Percentiles rank a stretch among this genome's conserved stretches.
phyloP scores from a whole-genome alignment of 2,329 filamentous ascomycete species.

The Emergomyces africanus region DNA sequence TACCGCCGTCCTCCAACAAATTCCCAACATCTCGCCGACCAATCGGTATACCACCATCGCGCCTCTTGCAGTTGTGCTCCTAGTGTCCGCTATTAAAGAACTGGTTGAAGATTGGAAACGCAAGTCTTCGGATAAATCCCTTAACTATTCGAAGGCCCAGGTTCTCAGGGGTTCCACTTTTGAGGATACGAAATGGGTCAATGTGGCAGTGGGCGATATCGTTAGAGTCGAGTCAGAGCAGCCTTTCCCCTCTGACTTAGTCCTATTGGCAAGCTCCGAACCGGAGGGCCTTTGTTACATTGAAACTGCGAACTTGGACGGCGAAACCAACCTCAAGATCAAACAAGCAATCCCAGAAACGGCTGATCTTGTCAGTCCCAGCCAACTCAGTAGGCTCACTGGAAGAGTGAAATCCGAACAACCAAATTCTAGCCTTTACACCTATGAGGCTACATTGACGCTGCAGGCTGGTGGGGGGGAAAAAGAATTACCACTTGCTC shows the following conservation, averaged over 20 bases:
- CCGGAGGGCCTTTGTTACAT: slow-evolving; percentile 98
- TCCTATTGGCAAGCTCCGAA: slow-evolving; percentile 86
- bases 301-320: slow-evolving; percentile 93
- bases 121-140: slow-evolving; percentile 68
- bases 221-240: slow-evolving; percentile 88
- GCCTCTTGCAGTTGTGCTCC: slow-evolving; percentile 74
- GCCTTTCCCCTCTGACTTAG: slow-evolving; percentile 86
- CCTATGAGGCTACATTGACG: slow-evolving; percentile 91
- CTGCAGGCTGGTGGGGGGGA: slow-evolving; percentile 84
- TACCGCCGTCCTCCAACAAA: slow-evolving; percentile 86
- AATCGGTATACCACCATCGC: slow-evolving; percentile 95
- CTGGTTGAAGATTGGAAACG: slow-evolving; percentile 86
- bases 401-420: slow-evolving; percentile 88
- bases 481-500: slow-evolving; percentile 78
- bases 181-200: slow-evolving; percentile 81
- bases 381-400: slow-evolving; percentile 71
- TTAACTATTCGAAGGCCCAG: slow-evolving; percentile 78
- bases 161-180: slow-evolving; percentile 77
- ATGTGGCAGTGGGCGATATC: slow-evolving; percentile 85
- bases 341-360: slow-evolving; percentile 96
- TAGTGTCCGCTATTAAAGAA: slow-evolving; percentile 95
- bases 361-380: slow-evolving; percentile 69
- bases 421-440: slow-evolving; percentile 96
- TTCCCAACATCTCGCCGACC: slow-evolving; percentile 86
- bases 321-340: slow-evolving; percentile 97